Base-by-base conservation (phyloP, 1,284 basidiomycete species). In the Tausonia pullulans region DNA sequence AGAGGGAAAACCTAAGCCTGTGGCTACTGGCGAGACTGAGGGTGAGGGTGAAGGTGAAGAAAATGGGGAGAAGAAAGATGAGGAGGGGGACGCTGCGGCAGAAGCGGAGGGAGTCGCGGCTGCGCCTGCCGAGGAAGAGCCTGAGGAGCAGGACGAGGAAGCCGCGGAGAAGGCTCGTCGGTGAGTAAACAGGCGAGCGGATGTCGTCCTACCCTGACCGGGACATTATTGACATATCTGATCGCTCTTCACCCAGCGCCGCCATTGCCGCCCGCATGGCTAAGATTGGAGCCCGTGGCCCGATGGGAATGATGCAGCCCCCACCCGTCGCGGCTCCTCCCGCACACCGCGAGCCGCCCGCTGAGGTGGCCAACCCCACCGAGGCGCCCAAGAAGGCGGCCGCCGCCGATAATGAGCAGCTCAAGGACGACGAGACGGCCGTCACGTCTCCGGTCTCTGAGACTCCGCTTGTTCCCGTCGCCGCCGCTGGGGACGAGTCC, bases 201-300 rank as follows among this genome's bases (percentile, higher is more conserved):
- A 27, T 27, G 27, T 27, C 27, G 27, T 27, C 27, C 27, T 27
- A 27, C 27, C 27, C 27, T 27, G 27, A 27, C 27, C 27, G 27
- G 27, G 27, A 27, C 27, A 27, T 27, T 27, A 27, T 27, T 27
- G 27, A 27, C 27, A 27, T 27, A 27, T 27, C 27, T 46, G 5
- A 14, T 57, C 9, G 11, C 39, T 61, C 39, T 52, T 62, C 39
- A 59, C 8, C 49, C 60, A 66, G 65, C 60, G 78, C 75, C 3
- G 79, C 75, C n/a, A 78, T 77, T 66, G 79, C 76, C 44, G 78
- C 75, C 14, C 72, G 78, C 58, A 80, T 78, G 78, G 77, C 75
- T 57, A 77, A 74, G 67, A 71, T 77, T 50, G 78, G 76, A 48
- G 79, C 76, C 6, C 74, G 75, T 46, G 78, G 76, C 14, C 74